Evolutionary conservation across 805 yeast genomes (phyloP), one percentile per base, ranked within the genome.

Genomic region (Candida bentonensis): DNA sequence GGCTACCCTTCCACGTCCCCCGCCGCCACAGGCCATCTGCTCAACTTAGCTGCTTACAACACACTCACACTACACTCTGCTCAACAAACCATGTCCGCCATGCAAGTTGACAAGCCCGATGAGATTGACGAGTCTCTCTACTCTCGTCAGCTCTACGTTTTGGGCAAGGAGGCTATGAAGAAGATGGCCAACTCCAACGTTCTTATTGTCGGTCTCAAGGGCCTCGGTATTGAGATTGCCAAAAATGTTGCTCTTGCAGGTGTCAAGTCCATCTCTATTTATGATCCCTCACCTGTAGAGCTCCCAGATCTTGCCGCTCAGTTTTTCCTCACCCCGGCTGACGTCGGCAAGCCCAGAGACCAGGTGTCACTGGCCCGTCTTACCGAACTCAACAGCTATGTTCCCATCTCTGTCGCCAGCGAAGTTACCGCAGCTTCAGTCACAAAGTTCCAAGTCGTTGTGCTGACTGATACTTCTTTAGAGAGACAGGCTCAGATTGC

Each of bases 131-230:
- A 92, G 70, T 73, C 94, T 47, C 73, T 92, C 53, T 92, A 92
- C 72, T 88, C 97, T 33, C 85, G 98, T 63, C 98, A 92, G 67
- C 75, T 92, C 63, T 64, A 89, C 56, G 99, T 92, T 43, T 66
- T 92, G 51, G 99, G 99, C 49, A 87, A 85, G 56, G 99, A 92
- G 52, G 99, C 99, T 43, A 92, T 92, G 99, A 69, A 88, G 55
- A 84, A 86, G 63, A 84, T 92, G 96, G 95, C 88, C 56, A 72
- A 76, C 52, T 87, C 97, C 22, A 86, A 83, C 55, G 96, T 92
- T n/a, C 73, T 92, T 42, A 72, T 92, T 41, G 76, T 88, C 50
- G 98, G 99, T 2, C 68, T 89, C 46, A 80, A 78, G 59, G 99
- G 99, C 41, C 68, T 92, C 41, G 99, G 99, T 57, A 74, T 85